Base-by-base conservation (phyloP, 2,329 filamentous ascomycete genomes). In the Byssoonygena ceratinophila region DNA sequence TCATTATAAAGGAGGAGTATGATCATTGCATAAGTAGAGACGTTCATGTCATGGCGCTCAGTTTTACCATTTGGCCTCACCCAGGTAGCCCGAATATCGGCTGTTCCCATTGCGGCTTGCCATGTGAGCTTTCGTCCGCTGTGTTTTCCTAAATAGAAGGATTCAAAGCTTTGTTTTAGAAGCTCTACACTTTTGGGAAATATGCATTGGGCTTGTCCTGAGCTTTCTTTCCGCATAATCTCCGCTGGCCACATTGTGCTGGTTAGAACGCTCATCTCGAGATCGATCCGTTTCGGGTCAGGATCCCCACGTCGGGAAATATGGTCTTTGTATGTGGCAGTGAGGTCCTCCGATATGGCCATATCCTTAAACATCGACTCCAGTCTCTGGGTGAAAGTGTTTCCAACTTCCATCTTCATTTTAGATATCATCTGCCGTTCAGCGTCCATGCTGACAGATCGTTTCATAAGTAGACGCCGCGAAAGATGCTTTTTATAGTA, bases 351-450 rank as follows among this genome's bases (percentile, higher is more conserved):
- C 0, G 90, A 96, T 11, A 90, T 82, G 14, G 84, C 81, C 80
- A 97, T 90, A 63, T 98, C 92, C 69, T 89, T 90, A 74, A 98
- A 96, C 89, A 98, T 97, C 58, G 89, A 86, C 65, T 98, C 92
- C 41, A 98, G 81, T 66, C 94, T 94, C 63, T 81, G 76, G 0
- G 92, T 97, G 66, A 97, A 97, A 59, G 89, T 84, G 66, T 94
- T 94, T 36, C 92, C 92, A 49, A 97, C 81, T 66, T 96, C 91
- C 64, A 92, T 81, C 76, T 96, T 97, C 89, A 98, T 96, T 58
- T 91, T 86, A 0, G 84, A 85, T 49, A 98, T 92, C 80, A 98
- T 94, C 63, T 92, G 85, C 66, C 91, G 90, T 70, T 98, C 92
- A 0, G 89, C 87, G 62, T 96, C 91, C 58, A 87, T 84, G 64